Evolutionary conservation across 1,284 basidiomycete species (phyloP), one percentile per base, ranked within the genome.

Genomic region (Pascua guehoae): DNA sequence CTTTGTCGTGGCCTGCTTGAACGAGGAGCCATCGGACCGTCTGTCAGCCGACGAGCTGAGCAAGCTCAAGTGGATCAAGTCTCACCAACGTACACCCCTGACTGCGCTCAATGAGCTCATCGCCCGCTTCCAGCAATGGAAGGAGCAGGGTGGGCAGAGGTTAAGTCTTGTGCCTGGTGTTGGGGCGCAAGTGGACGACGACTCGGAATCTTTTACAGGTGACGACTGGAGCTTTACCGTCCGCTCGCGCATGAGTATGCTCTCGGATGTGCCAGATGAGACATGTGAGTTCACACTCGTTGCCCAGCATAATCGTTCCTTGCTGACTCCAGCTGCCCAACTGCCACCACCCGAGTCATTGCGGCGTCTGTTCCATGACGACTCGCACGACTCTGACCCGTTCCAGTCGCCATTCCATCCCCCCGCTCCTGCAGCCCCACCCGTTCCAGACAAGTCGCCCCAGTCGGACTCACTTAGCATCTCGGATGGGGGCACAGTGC

Each of bases 61-160:
- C 8, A 94, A 89, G 76, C 84, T 85, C n/a, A 95, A 90, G 69
- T 98, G 95, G 93, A 93, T 98, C 67, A 92, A 89, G 70, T 81
- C 83, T 12, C 77, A 85, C 18, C 78, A 84, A 39, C 95, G 89
- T 78, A 79, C 83, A 4, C 83, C 86, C 0, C 77, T 91, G 9
- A 81, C 85, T 0, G 77, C 85, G 10, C 79, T 99, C n/a, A 88
- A 87, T 66, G 95, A 98, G 59, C 81, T 98, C 44, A 83, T 97
- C 49, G 77, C 83, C 36, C 85, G 87, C 38, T 88, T 88, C 67
- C 84, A 86, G 54, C 77, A 81, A 0, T 91, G 89, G 89, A 80
- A 88, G 49, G 85, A 91, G 67, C 84, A 84, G 51, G 89, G 88
- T 1, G 91, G 89, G 2, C 86, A 87, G 51, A 82, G 92, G 47